Evolutionary conservation across 352 stramenopile genomes (phyloP).

Genomic region (Phytopythium sindhum): DNA sequence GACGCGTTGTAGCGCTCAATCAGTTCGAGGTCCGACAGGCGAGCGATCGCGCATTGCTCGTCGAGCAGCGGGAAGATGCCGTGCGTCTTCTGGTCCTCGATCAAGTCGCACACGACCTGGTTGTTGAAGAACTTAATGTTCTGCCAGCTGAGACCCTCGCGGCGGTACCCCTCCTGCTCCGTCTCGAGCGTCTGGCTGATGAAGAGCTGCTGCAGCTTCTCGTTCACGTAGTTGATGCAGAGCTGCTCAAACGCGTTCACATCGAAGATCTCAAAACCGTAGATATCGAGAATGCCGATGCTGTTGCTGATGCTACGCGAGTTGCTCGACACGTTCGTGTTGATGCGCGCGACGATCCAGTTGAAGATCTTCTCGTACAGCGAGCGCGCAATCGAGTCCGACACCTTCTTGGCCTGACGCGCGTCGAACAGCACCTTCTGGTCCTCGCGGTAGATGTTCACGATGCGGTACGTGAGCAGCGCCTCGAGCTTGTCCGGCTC

Average conservation of each 20-base stretch:
- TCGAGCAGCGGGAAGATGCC: slow-evolving; percentile 82
- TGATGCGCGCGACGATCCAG: slow-evolving; percentile 85
- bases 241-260: slow-evolving; percentile 90
- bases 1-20: slow-evolving; percentile 74
- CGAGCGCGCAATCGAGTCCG: slow-evolving; percentile 80
- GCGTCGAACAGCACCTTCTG: slow-evolving; percentile 75
- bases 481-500: slow-evolving; percentile 58
- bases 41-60: slow-evolving; percentile 74
- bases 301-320: slow-evolving; percentile 61
- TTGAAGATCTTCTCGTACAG: slow-evolving; percentile 91
- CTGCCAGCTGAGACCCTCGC: slow-evolving; percentile 72
- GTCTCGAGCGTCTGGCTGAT: slow-evolving; percentile 79
- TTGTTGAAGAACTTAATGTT: slow-evolving; percentile 86
- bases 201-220: slow-evolving; percentile 87
- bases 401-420: slow-evolving; percentile 77
- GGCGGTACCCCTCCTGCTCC: slow-evolving; percentile 77
- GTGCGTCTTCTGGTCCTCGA: slow-evolving; percentile 80
- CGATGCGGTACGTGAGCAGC: slow-evolving; percentile 71
- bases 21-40: slow-evolving; percentile 66
- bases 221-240: slow-evolving; percentile 91
- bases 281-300: slow-evolving; percentile 90
- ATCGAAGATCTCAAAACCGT: slow-evolving; percentile 90
- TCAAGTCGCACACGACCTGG: slow-evolving; percentile 86
- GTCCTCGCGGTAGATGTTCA: slow-evolving; percentile 78
- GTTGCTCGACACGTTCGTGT: slow-evolving; percentile 75